A percentile compares a stretch with the other conserved stretches of the same genome.
Conservation (phyloP, 805 yeast genomes). For the Candida adriatica region DNA sequence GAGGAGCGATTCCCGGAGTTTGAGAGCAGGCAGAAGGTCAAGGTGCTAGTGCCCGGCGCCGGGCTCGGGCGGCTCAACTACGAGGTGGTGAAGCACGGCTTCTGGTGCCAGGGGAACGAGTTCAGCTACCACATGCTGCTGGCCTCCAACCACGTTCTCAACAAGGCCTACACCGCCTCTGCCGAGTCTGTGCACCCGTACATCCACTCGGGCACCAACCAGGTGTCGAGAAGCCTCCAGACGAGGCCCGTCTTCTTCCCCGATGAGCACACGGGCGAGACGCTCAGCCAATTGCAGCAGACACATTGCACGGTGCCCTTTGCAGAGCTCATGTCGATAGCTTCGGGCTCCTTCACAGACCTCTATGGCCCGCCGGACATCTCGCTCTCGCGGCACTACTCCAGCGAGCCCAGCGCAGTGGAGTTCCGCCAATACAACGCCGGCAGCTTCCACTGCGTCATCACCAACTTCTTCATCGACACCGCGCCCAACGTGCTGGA, state of each 20-base stretch:
- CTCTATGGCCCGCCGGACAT: slow-evolving; percentile 45
- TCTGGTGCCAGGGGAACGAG: slow-evolving; percentile 62
- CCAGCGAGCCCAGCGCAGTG: slow-evolving; percentile 29
- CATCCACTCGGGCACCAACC: slow-evolving; percentile 45
- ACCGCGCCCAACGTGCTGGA: slow-evolving; percentile 56
- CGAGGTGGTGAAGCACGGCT: slow-evolving; percentile 49
- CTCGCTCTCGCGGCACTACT: slow-evolving; percentile 12
- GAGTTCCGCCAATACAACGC: slow-evolving; percentile 36
- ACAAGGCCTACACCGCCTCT: slow-evolving; percentile 35
- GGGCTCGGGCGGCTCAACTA: slow-evolving; percentile 55
- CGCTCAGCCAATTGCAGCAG: slow-evolving; percentile 26
- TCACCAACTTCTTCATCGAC: slow-evolving; percentile 58
- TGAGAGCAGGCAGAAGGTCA: slow-evolving; percentile 29
- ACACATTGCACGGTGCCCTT: slow-evolving; percentile 35
- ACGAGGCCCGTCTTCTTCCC: slow-evolving; percentile 46
- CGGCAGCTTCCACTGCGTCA: slow-evolving; percentile 36
- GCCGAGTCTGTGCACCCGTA: slow-evolving; percentile 44
- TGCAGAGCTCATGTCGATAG: slow-evolving; percentile 56
- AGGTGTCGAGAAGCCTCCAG: slow-evolving; percentile 38
- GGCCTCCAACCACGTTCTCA: slow-evolving; percentile 47
- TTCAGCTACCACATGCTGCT: slow-evolving; percentile 58
- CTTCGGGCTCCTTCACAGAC: slow-evolving; percentile 67
- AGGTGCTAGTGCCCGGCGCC: slow-evolving; percentile 55
- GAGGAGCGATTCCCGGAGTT: slow-evolving; percentile 33
- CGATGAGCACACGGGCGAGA: slow-evolving; percentile 39